Evolutionary conservation across 1,284 basidiomycete species (phyloP).

Genomic region (Porodaedalea pini): DNA sequence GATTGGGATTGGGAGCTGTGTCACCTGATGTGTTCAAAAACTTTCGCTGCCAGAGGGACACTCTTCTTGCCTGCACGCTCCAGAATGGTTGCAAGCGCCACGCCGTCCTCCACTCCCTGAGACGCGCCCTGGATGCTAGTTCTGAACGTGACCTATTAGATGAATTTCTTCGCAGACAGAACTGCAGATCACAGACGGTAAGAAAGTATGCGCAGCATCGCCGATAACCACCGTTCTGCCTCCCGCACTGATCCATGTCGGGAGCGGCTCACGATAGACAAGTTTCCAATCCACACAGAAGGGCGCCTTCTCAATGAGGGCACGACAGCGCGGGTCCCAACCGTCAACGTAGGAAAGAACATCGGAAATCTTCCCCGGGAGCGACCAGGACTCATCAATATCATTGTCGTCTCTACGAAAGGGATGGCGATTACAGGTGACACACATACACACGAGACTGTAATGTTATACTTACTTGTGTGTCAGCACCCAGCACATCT

Average conservation of each 20-base stretch:
- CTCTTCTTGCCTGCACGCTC: constrained; percentile 23
- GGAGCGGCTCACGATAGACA: constrained; percentile 25
- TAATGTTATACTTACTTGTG: constrained; percentile 14
- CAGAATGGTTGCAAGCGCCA: constrained; percentile 22
- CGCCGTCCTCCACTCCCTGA: constrained; percentile 26
- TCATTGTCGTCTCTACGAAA: constrained; percentile 22
- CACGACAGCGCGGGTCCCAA: constrained; percentile 22
- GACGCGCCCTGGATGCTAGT: constrained; percentile 25
- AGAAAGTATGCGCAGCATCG: constrained; percentile 24
- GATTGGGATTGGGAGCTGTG: neutral
- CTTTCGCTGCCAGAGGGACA: constrained; percentile 21
- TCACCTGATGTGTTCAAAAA: constrained; percentile 24
- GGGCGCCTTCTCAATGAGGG: constrained; percentile 19
- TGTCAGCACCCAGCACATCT: constrained; percentile 25
- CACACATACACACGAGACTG: neutral
- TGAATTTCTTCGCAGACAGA: neutral
- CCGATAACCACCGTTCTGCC: constrained; percentile 24
- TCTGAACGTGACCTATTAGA: constrained; percentile 15
- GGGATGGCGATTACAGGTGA: neutral
- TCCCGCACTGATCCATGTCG: constrained; percentile 22
- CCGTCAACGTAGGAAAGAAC: constrained; percentile 21
- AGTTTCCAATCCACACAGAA: constrained; percentile 26
- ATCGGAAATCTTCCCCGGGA: constrained; percentile 25
- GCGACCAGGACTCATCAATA: constrained; percentile 26
- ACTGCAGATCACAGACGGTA: constrained; percentile 16